Evolutionary conservation across 306 rosid genomes (phyloP), one percentile per base, ranked within the genome.

Genomic region (Medicago arabica): DNA sequence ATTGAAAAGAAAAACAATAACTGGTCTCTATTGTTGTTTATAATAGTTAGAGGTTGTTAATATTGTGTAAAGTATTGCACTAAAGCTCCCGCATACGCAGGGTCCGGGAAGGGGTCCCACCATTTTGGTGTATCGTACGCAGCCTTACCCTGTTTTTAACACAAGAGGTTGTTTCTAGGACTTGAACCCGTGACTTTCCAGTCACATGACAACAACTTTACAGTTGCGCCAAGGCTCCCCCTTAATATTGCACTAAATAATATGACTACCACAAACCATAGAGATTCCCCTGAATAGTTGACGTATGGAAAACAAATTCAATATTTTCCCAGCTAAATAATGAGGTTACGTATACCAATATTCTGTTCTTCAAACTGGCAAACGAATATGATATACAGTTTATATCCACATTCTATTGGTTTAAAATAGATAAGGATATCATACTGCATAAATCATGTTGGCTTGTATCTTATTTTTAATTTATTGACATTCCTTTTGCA

Each of bases 281-380:
- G 69, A 68, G 55, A 70, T 75, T 39, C 23, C 67, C 28, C 73
- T 21, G 23, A 70, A 62, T 41, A 44, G 49, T 60, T 67, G 39
- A 39, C 76, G 59, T 15, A 9, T 28, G 38, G 57, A 75, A 28
- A 75, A 38, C 53, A 51, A 2, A 58, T 7, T 28, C 60, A 69
- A 39, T 21, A 57, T 38, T 41, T 72, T 14, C 28, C 54, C 9
- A 25, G 19, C 60, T 47, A 36, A 74, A 60, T 61, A 41, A 18
- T 34, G 38, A 53, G 73, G 50, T 34, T 70, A 54, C 59, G 13
- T 7, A 51, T 58, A 49, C 46, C 50, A 49, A 59, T 58, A 19
- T 60, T 67, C 53, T 49, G 10, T 18, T 51, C 53, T 41, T 19
- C 25, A 1, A 60, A 76, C 57, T 12, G 14, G 38, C 44, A 47